Conservation (phyloP, 441 rosid genomes). For the Eutrema salsugineum region DNA sequence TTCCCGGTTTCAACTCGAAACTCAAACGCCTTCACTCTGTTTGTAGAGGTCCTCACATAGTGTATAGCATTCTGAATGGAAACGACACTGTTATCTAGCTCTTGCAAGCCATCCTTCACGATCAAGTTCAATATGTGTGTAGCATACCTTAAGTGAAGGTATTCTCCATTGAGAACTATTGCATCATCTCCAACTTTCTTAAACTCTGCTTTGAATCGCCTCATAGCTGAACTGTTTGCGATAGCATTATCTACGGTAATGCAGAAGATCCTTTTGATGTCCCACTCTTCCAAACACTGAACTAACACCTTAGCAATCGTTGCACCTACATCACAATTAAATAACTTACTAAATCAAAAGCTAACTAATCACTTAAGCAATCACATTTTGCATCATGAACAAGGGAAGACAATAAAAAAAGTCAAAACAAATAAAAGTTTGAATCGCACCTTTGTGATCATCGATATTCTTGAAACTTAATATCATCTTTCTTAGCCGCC, state of each 20-base stretch:
- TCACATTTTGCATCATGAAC: too few relatives aligned
- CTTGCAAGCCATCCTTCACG: background rate
- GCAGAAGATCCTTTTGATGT: background rate
- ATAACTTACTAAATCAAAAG: too few relatives aligned
- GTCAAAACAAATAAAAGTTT: too few relatives aligned
- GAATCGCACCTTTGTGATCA: background rate
- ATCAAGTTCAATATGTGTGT: background rate
- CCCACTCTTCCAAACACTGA: background rate
- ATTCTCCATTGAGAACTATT: background rate
- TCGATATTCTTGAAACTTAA: background rate
- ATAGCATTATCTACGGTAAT: background rate
- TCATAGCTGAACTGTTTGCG: background rate
- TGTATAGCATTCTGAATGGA: background rate
- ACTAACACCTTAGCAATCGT: background rate
- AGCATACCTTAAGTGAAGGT: background rate
- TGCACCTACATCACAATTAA: too few relatives aligned
- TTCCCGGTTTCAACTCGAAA: too few relatives aligned
- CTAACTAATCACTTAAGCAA: too few relatives aligned
- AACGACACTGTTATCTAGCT: background rate
- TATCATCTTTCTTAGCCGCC: background rate
- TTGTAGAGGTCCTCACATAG: background rate
- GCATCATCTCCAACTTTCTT: background rate
- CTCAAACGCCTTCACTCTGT: too few relatives aligned
- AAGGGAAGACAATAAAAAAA: too few relatives aligned
- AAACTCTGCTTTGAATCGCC: background rate